phyloP scores from a whole-genome alignment of 108 stramenopile genomes.

The Thalassiosira profunda region DNA sequence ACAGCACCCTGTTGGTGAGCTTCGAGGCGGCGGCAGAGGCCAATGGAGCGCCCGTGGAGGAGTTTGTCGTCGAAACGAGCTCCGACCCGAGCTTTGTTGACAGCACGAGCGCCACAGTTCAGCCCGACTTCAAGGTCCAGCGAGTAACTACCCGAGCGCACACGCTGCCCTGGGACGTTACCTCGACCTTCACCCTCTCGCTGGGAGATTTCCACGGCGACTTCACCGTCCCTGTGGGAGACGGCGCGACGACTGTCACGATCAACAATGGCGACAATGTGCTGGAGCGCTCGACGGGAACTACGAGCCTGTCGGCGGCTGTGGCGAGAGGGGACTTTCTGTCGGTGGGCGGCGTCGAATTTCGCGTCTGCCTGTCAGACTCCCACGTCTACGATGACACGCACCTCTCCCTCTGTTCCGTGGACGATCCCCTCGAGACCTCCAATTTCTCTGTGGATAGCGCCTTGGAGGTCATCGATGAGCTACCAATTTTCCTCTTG shows the following conservation, averaged over 20 bases:
- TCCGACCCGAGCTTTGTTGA: constrained; percentile 46
- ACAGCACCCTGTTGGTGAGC: constrained; percentile 39
- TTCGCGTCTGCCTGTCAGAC: constrained; percentile 53
- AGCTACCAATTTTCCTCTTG: constrained; percentile 60
- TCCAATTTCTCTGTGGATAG: constrained; percentile 39
- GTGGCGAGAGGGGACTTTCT: constrained; percentile 63
- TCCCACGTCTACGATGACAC: constrained; percentile 32
- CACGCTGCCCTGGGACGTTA: constrained; percentile 53
- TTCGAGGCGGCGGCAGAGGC: constrained; percentile 48
- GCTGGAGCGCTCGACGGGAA: constrained; percentile 31
- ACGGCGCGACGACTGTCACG: constrained; percentile 28
- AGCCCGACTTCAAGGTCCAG: constrained; percentile 49
- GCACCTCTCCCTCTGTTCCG: constrained; percentile 59
- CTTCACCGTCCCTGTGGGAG: constrained; percentile 47
- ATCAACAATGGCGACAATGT: constrained; percentile 21
- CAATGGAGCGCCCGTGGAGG: constrained; percentile 52
- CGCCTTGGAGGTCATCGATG: constrained; percentile 23
- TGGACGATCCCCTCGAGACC: constrained; percentile 26
- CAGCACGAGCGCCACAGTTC: constrained; percentile 18
- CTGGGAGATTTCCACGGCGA: constrained; percentile 68
- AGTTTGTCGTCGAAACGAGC: constrained; percentile 58
- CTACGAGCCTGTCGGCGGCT: constrained; percentile 31
- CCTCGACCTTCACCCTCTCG: constrained; percentile 61
- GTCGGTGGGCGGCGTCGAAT: constrained; percentile 58
- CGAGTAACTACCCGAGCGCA: constrained; percentile 64